Evolutionary conservation across 176 grass and related monocot species (phyloP), one percentile per base, ranked within the genome.

Genomic region (Oryza officinalis): DNA sequence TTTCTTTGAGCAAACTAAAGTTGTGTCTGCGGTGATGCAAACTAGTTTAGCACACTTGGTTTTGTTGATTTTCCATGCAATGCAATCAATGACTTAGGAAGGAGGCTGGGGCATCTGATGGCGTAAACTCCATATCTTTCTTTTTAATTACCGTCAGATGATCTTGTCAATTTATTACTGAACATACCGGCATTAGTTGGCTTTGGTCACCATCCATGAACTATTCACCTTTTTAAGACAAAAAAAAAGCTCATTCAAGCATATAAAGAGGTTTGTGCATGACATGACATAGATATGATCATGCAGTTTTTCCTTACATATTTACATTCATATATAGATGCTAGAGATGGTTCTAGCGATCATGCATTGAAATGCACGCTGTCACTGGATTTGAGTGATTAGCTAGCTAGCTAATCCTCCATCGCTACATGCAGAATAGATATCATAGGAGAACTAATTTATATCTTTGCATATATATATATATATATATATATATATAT

Each of bases 381-480:
- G 23, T 27, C 63, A 68, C 32, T 67, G n/a, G 22, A 54, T 68
- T 32, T 57, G 72, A 68, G 32, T 61, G 26, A 12, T 35, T 77
- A 31, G 41, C 41, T 50, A 27, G 41, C 71, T 28, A 27, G 14
- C 14, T 22, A 4, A 20, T 54, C 15, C 22, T 75, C 60, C 71
- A 68, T 68, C 43, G 67, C 32, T 76, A 28, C 63, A 57, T 20
- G 37, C 18, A 50, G 65, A 69, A 20, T 8, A 61, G 44, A 70
- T 85, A 70, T 85, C 49, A 70, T 85, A 15, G 66, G 15, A 35
- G 47, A 59, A 59, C 54, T 59, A 59, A 59, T 59, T 59, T 59
- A 59, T 73, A 30, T 26, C 18, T 37, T 13, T 40, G 9, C 40
- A 27, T 61, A 61, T 61, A 60, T 3, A 6, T 13, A 25, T 30